A percentile compares a stretch with the other conserved stretches of the same genome.
Conservation (phyloP, 257 asterid genomes). For the Fraxinus excelsior region DNA sequence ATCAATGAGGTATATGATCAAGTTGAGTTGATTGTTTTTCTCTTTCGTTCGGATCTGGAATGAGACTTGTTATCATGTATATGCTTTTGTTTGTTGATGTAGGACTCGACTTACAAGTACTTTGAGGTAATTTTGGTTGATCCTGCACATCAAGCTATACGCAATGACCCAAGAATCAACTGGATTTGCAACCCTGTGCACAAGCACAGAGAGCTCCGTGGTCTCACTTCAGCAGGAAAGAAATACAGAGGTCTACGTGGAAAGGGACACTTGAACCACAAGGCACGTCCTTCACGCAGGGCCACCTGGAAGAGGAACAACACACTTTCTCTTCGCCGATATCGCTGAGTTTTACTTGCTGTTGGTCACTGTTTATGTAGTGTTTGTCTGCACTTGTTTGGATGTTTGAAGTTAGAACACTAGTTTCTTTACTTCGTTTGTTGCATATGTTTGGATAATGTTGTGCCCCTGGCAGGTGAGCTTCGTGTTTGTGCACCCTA, state of each 20-base stretch:
- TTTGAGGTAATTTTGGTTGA: conserved; percentile 4
- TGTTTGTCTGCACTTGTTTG: background rate
- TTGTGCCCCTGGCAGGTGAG: background rate
- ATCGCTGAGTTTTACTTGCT: background rate
- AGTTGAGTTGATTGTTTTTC: background rate
- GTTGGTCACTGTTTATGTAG: background rate
- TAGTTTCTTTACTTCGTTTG: background rate
- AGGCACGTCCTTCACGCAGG: background rate
- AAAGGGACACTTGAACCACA: conserved; percentile 6
- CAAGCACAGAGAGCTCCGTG: conserved; percentile 6
- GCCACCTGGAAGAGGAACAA: conserved; percentile 5
- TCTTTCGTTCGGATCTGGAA: background rate
- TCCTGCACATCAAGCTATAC: conserved; percentile 1
- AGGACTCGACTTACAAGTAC: background rate
- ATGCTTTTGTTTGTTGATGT: background rate
- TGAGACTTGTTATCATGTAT: background rate
- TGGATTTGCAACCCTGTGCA: conserved; percentile 7
- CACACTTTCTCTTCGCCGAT: background rate
- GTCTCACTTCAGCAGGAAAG: conserved; percentile 5
- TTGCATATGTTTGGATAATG: background rate
- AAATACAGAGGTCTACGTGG: conserved; percentile 2
- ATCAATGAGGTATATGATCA: background rate
- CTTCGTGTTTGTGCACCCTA: background rate
- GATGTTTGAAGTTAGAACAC: background rate
- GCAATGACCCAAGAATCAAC: background rate